These are phyloP conservation scores for Cornus kousa DNA, from an alignment of 148 eudicot genomes.

Conservation along the genomic window DNA sequence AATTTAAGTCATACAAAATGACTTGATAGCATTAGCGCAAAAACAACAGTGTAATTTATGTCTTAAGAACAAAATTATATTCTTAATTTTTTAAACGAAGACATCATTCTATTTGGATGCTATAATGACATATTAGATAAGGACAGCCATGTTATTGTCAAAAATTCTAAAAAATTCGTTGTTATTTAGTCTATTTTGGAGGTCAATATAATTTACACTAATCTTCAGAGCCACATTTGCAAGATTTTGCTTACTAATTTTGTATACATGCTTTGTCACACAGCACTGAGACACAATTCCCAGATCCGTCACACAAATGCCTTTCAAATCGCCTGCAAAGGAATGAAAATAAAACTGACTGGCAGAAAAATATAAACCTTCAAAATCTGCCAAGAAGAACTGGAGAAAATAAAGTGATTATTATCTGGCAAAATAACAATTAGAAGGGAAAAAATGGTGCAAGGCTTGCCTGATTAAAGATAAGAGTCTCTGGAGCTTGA, in stretches of 20 bases:
- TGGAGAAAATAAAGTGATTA: slow-evolving; percentile 20
- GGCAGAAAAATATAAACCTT: not conserved
- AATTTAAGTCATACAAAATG: no score
- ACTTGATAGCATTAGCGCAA: no score
- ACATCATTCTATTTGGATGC: no score
- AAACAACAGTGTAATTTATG: no score
- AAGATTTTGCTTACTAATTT: slow-evolving; percentile 61
- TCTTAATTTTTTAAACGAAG: no score
- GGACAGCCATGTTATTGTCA: no score
- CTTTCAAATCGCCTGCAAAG: slow-evolving; percentile 64
- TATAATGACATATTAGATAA: no score
- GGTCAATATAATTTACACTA: slow-evolving; percentile 38
- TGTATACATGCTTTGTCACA: slow-evolving; percentile 65
- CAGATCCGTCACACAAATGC: slow-evolving; percentile 86
- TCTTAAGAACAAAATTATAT: no score
- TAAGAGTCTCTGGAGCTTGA: no score
- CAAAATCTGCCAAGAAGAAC: not conserved
- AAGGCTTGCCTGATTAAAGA: no score
- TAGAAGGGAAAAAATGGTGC: slow-evolving; percentile 21
- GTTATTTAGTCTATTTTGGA: no score
- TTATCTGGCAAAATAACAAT: slow-evolving; percentile 79
- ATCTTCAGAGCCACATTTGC: slow-evolving; percentile 72
- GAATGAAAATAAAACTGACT: not conserved
- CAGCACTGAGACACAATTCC: slow-evolving; percentile 87
- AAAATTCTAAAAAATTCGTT: no score